Evolutionary conservation across 2,329 filamentous ascomycete species (phyloP), one percentile per base, ranked within the genome.

Genomic region (Cercospora janseana): DNA sequence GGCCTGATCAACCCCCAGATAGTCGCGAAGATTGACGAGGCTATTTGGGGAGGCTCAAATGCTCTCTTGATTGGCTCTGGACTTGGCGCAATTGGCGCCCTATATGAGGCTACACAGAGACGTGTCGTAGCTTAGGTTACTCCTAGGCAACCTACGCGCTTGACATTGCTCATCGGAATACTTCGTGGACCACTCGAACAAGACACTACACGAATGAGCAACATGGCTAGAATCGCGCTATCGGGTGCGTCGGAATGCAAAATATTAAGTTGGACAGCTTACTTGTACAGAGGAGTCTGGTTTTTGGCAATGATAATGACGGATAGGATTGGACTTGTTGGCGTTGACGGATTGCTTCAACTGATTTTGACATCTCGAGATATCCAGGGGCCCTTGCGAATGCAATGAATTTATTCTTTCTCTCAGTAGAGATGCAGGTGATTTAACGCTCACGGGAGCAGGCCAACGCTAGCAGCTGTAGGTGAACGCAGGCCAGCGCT

Each of bases 61-160:
- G 85, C 86, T 27, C 73, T 88, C 41, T 68, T 91, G 40, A 80
- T 85, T 26, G 86, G 85, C 40, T 76, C 83, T 5, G 79, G 79
- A 47, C 81, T 92, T 58, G 85, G 84, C 4, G 79, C 79, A 16
- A 63, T 91, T 21, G 76, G 83, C 40, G 86, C 85, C 57, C 70
- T 93, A 56, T 93, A 91, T 69, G 87, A 92, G 58, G 88, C 87
- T 29, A 82, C 87, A 18, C 70, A 91, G 65, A 84, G 79, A 72
- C 46, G 46, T 28, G 46, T 20, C 10, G 28, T 43, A 8, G 41
- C 45, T 20, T 47, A 46, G 32, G 31, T 35, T 15, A 16, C 31
- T 35, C 9, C 13, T 35, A 16, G 10, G 13, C 6, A 35, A 13
- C 10, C 13, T 35, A n/a, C n/a, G n/a, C n/a, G n/a, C n/a, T n/a